Evolutionary conservation across 139 green algal genomes (phyloP).

Genomic region (Chlorella sorokiniana): DNA sequence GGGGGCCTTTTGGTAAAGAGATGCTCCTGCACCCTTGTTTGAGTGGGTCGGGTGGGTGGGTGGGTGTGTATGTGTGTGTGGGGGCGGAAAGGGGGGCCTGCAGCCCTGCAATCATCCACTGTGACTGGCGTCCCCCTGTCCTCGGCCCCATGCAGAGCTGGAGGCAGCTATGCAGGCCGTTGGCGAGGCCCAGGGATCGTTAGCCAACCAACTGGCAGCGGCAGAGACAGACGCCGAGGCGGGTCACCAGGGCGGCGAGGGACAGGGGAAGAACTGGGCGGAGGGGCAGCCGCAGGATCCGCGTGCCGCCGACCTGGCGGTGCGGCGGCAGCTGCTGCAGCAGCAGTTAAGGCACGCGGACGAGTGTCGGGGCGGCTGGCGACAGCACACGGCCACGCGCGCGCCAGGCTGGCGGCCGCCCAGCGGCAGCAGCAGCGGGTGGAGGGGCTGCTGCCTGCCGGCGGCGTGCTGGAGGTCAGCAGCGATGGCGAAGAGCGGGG

Average conservation of each 20-base stretch:
- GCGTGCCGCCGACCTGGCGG: not conserved
- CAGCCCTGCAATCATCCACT: too few species aligned
- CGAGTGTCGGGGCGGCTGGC: not conserved
- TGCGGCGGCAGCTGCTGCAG: slow-evolving; percentile 30
- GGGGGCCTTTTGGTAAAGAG: too few species aligned
- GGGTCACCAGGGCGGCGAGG: not conserved
- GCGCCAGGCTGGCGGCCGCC: not conserved
- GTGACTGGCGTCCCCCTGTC: too few species aligned
- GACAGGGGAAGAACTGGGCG: not conserved
- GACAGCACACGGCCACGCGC: not conserved
- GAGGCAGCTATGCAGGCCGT: slow-evolving; percentile 29
- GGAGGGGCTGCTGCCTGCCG: not conserved
- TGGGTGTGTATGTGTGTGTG: too few species aligned
- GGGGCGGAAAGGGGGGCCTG: too few species aligned
- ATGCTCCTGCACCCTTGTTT: too few species aligned
- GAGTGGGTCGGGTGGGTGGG: too few species aligned
- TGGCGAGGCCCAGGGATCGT: slow-evolving; percentile 9
- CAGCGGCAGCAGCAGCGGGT: slow-evolving; percentile 5
- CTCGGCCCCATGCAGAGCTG: slow-evolving; percentile 16
- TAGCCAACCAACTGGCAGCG: slow-evolving; percentile 9
- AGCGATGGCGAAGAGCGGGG: too few species aligned
- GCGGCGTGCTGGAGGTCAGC: not conserved
- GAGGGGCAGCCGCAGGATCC: not conserved
- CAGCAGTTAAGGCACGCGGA: slow-evolving; percentile 9
- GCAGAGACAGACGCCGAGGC: not conserved